Evolutionary conservation across 2,329 filamentous ascomycete genomes (phyloP), one percentile per base, ranked within the genome.

Genomic region (Xenoacremonium recifei): DNA sequence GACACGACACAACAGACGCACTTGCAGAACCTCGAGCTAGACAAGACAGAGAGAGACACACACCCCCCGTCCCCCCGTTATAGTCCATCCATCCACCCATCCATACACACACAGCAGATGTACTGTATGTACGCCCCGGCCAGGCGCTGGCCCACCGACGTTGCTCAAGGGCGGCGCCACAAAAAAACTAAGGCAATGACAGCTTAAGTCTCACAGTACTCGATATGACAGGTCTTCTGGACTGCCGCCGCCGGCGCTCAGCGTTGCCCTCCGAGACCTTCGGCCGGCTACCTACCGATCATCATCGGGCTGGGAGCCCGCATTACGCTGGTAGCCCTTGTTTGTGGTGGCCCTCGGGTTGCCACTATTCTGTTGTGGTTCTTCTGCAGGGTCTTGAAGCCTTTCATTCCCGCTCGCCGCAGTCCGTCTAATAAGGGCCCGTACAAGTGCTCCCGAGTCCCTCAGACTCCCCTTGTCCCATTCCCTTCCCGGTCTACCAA

Each of bases 181-280:
- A 55, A 51, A 30, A n/a, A 47, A 51, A 25, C 40, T 50, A 44
- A 49, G 45, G 49, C 39, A 54, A 50, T 55, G 53, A 48, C 51
- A 51, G 46, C 50, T 48, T 47, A 31, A 52, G 60, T 60, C 53
- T 62, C 53, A 61, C 53, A 57, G 49, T 45, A 45, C 31, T n/a
- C 49, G 54, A 65, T 63, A 57, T 64, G 62, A 65, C 62, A 65
- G 52, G 62, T 65, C 62, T 63, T 42, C 37, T 54, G 39, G 40
- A 41, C 45, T 34, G 47, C 45, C 51, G 43, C 40, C 54, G 58
- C 51, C 49, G 42, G 35, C 40, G 20, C 42, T 48, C 33, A 51
- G 48, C 49, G 43, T 27, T 47, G 47, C 42, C 50, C 49, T 46
- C 54, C 43, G 44, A 59, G 41, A 53, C 54, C 45, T n/a, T 56